Conservation (phyloP, 176 grass and related monocot genomes). For the Triticum timopheevii region DNA sequence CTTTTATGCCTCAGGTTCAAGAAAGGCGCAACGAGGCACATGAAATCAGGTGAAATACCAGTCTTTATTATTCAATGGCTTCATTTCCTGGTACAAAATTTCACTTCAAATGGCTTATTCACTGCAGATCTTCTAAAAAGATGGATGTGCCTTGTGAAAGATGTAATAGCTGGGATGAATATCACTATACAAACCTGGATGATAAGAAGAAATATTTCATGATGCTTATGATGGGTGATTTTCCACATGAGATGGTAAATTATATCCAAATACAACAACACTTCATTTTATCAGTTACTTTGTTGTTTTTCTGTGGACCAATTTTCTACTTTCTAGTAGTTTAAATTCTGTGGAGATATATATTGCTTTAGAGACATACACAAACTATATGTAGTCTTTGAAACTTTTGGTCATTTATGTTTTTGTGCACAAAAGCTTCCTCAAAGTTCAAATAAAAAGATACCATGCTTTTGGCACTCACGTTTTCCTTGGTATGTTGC, state of each 20-base stretch:
- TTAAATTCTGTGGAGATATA: neutral
- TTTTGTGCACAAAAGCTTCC: neutral
- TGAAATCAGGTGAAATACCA: neutral
- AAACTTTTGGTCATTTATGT: neutral
- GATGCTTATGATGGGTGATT: neutral
- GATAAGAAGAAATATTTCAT: neutral
- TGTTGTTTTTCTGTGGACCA: neutral
- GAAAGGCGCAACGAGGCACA: neutral
- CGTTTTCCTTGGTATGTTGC: neutral
- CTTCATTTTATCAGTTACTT: neutral
- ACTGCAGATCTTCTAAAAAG: slow-evolving; percentile 1
- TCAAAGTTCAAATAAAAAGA: neutral
- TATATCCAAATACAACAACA: neutral
- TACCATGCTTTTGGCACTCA: neutral
- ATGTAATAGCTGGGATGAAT: neutral
- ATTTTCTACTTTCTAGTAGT: neutral
- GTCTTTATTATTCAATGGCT: neutral
- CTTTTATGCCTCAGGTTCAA: neutral
- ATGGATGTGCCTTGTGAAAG: neutral
- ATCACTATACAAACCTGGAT: neutral
- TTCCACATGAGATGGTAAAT: slow-evolving; percentile 11
- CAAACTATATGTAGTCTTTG: neutral
- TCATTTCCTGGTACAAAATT: neutral
- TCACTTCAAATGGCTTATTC: neutral
- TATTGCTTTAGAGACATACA: neutral